A percentile compares a stretch with the other conserved stretches of the same genome.
Conservation (phyloP, 768 basidiomycete genomes). For the Hypholoma sublateritium region DNA sequence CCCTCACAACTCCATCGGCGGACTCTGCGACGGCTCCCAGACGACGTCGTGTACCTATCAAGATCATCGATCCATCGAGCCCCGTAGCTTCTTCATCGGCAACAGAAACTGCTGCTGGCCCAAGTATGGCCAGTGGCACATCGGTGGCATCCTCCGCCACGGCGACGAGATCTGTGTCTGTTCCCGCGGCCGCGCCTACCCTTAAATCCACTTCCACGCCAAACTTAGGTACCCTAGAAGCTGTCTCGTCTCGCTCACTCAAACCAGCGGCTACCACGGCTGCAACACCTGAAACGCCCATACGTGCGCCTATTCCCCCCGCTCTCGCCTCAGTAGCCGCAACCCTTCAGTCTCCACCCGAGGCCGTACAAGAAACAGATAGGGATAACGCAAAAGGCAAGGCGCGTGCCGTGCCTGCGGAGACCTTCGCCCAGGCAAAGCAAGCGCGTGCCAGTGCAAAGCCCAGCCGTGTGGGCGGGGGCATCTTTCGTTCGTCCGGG, state of each 20-base stretch:
- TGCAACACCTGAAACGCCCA: not conserved
- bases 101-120: not conserved
- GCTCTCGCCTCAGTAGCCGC: not conserved
- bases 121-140: not conserved
- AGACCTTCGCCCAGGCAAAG: constrained; percentile 60
- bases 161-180: too few relatives aligned
- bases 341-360: not conserved
- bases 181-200: too few relatives aligned
- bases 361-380: not conserved
- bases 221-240: constrained; percentile 15
- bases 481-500: constrained; percentile 70
- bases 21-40: constrained; percentile 11
- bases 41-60: constrained; percentile 64
- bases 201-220: not conserved
- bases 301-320: constrained; percentile 9
- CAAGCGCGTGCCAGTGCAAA: constrained; percentile 48
- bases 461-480: constrained; percentile 57
- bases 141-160: too few relatives aligned
- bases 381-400: not conserved
- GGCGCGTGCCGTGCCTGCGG: constrained; percentile 8
- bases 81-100: not conserved
- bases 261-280: not conserved
- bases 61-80: constrained; percentile 45
- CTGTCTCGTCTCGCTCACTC: constrained; percentile 26
- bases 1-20: constrained; percentile 12